Conservation (phyloP, 2,329 filamentous ascomycete species). For the Fusarium compactum region DNA sequence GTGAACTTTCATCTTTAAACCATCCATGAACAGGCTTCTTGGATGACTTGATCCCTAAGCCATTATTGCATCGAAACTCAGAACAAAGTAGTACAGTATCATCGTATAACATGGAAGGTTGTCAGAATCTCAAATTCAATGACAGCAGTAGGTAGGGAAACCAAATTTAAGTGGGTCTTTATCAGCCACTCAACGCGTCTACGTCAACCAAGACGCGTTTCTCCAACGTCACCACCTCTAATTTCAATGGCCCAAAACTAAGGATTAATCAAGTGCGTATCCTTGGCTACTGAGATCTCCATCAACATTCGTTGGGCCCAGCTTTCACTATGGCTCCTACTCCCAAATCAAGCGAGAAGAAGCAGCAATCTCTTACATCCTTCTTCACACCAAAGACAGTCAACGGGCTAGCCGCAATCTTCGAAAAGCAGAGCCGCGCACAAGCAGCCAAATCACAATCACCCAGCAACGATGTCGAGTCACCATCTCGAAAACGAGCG, state of each 20-base stretch:
- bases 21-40: neutral
- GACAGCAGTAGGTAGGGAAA: neutral
- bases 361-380: conserved; percentile 85
- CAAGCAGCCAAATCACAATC: conserved; percentile 44
- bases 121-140: neutral
- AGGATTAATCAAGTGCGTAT: conserved; percentile 20
- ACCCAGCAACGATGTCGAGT: conserved; percentile 46
- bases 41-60: neutral
- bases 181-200: conserved; percentile 49
- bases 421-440: conserved; percentile 50
- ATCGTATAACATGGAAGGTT: neutral
- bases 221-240: conserved; percentile 41
- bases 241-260: conserved; percentile 4
- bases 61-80: neutral
- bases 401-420: conserved; percentile 58
- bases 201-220: conserved; percentile 37
- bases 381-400: conserved; percentile 79
- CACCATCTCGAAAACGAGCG: conserved; percentile 62
- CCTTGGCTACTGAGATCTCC: conserved; percentile 7
- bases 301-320: neutral
- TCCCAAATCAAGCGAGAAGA: conserved; percentile 65
- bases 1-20: neutral
- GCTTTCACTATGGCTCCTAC: conserved; percentile 51
- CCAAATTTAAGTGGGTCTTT: conserved; percentile 28
- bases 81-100: neutral